Base-by-base conservation (phyloP, 1,139 yeast species). In the Zygosaccharomyces pseudobailii region DNA sequence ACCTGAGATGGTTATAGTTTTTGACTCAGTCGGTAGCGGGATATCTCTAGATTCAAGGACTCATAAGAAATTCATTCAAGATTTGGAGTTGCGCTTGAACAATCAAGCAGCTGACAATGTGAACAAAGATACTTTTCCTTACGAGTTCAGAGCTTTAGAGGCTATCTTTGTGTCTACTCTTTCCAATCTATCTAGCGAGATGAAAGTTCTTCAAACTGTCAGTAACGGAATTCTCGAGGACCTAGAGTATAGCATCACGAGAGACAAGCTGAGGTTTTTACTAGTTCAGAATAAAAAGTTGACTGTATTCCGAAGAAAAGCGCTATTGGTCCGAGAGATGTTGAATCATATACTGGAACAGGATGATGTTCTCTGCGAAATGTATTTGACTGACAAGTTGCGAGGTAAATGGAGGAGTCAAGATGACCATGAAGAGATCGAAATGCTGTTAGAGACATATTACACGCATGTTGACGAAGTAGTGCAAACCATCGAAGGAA, bases 111-210 rank as follows among this genome's bases (percentile, higher is more conserved):
- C 48, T 6, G 48, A 48, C 21, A 57, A 53, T 27, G 39, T 54
- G 3, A 54, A 51, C 21, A 52, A 53, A 33, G 64, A 59, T 41
- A 57, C 61, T 3, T 50, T 63, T 30, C 69, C 69, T 1, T 94
- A 87, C 66, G 99, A 94, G 63, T 84, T 90, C 66, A 74, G 94
- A 40, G 98, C 96, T 0, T 68, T 94, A 40, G 98, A 94, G 63
- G 81, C 94, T 0, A 87, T 94, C 10, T 76, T 94, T 53, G 82
- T 90, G 40, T 84, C 87, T 52, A 95, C 90, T 1, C 79, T 89
- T 68, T 80, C 92, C 8, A 84, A 87, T 49, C 69, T 94, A 37
- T 94, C 88, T 50, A 82, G 94, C 1, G 98, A 94, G 57, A 76
- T 92, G 71, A 85, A 82, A 56, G 80, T 79, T 23, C 94, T 87